A percentile compares a stretch with the other conserved stretches of the same genome.
phyloP scores from a whole-genome alignment of 2,329 filamentous ascomycete genomes.

The Pleurostoma richardsiae region DNA sequence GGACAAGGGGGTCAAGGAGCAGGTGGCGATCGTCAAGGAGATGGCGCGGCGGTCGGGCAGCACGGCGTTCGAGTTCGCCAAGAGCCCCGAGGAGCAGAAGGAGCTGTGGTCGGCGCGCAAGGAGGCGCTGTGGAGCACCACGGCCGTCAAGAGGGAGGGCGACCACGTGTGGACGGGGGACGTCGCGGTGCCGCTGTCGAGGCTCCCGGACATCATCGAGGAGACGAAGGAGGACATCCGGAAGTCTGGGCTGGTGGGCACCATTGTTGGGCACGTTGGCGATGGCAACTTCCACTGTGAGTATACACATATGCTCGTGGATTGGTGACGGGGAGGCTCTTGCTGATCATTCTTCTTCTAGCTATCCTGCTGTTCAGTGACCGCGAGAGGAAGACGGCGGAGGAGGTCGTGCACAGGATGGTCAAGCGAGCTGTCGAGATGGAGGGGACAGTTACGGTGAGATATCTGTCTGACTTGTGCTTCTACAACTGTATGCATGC shows the following conservation, averaged over 20 bases:
- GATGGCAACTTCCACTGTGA: constrained; percentile 73
- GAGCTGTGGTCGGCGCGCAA: constrained; percentile 61
- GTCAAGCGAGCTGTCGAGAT: constrained; percentile 80
- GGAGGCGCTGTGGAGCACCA: constrained; percentile 44
- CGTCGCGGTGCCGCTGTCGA: constrained; percentile 61
- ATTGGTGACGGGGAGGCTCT: neutral
- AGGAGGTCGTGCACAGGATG: constrained; percentile 74
- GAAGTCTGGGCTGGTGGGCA: constrained; percentile 36
- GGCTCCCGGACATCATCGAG: constrained; percentile 44
- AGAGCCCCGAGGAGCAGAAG: constrained; percentile 60
- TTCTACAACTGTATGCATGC: neutral
- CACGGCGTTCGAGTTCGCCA: constrained; percentile 74
- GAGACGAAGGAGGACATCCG: constrained; percentile 31
- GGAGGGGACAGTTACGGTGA: constrained; percentile 74
- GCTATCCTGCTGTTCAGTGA: constrained; percentile 58
- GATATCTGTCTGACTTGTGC: constrained; percentile 10
- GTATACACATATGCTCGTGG: constrained; percentile 10
- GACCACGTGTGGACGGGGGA: constrained; percentile 63
- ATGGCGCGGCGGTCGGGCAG: constrained; percentile 58
- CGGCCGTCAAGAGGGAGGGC: constrained; percentile 44
- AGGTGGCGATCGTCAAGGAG: constrained; percentile 61
- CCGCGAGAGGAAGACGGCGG: constrained; percentile 60
- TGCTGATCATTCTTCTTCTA: constrained; percentile 16
- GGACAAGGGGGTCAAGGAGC: constrained; percentile 67
- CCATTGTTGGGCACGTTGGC: constrained; percentile 67